Base-by-base conservation (phyloP, 768 basidiomycete species). In the Suillus tomentosus region DNA sequence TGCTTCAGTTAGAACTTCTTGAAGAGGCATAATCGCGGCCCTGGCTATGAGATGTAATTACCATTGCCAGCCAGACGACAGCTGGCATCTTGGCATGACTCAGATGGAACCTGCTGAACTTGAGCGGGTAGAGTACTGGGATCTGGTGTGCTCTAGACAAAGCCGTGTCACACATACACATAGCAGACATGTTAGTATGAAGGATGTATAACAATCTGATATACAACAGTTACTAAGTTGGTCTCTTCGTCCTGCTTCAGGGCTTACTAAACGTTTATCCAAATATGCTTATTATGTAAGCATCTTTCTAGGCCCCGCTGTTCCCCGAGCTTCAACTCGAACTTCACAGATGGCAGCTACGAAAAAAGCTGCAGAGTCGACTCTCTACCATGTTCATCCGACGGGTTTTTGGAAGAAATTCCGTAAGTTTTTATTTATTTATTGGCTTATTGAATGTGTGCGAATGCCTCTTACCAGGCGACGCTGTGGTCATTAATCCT, bases 331-430 rank as follows among this genome's bases (percentile, higher is more conserved):
- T 34, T 53, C 40, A 58, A 42, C 56, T 58, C 62, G 34, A n/a
- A 40, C 61, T 65, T 69, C 63, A 67, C 68, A 75, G 75, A 91
- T 91, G 88, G 87, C 90, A 64, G 24, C 53, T 36, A 84, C 84
- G 65, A 91, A 86, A 80, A 93, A 88, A 79, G 87, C 83, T 36
- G 92, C 94, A 67, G 94, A 97, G 73, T 88, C 90, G 43, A 95
- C 92, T 3, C 84, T 94, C 53, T 97, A 97, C 78, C 95, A 97
- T 74, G 85, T 94, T 70, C 87, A 85, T 71, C 89, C 91, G 31
- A 88, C 90, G 77, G 95, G 95, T 10, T 96, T 96, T 76, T 96
- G 95, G 95, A 96, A 96, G 86, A 94, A 91, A 81, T 94, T 97
- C 73, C 87, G 95, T 95, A 70, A 65, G 93, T 82, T 58, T 6